Conservation (phyloP, 768 basidiomycete genomes). For the Coprinellus micaceus region DNA sequence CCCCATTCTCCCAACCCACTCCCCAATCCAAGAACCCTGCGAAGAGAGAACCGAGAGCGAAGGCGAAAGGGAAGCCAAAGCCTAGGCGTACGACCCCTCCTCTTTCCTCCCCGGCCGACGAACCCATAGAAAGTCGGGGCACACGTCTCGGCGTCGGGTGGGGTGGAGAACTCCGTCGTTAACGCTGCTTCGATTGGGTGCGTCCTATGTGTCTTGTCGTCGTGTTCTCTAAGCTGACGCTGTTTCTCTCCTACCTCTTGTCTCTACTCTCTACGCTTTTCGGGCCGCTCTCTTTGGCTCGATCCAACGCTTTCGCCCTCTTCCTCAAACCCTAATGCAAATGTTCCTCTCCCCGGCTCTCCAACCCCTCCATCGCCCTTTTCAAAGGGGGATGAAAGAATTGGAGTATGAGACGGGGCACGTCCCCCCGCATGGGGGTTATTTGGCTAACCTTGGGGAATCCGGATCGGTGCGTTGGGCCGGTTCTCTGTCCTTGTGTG, state of each 20-base stretch:
- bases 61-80: too few relatives aligned
- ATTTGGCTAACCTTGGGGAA: slow-evolving; percentile 86
- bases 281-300: slow-evolving; percentile 43
- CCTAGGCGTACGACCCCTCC: too few relatives aligned
- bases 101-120: slow-evolving; percentile 26
- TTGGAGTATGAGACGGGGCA: slow-evolving; percentile 60
- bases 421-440: slow-evolving; percentile 80
- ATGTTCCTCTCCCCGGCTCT: slow-evolving; percentile 65
- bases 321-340: slow-evolving; percentile 74
- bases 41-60: too few relatives aligned
- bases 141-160: slow-evolving; percentile 79
- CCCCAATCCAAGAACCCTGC: too few relatives aligned
- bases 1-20: too few relatives aligned
- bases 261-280: slow-evolving; percentile 79
- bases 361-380: slow-evolving; percentile 43
- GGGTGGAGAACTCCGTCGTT: slow-evolving; percentile 26
- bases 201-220: too few relatives aligned
- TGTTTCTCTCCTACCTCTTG: slow-evolving; percentile 66
- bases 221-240: too few relatives aligned
- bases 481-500: neutral
- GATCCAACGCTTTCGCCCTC: neutral
- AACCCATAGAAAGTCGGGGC: slow-evolving; percentile 73
- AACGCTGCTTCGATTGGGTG: slow-evolving; percentile 35
- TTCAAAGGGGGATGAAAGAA: slow-evolving; percentile 41
- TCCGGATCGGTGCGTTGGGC: slow-evolving; percentile 56